Conservation (phyloP, 192 early-diverging fungal genomes). For the Mortierella alpina region DNA sequence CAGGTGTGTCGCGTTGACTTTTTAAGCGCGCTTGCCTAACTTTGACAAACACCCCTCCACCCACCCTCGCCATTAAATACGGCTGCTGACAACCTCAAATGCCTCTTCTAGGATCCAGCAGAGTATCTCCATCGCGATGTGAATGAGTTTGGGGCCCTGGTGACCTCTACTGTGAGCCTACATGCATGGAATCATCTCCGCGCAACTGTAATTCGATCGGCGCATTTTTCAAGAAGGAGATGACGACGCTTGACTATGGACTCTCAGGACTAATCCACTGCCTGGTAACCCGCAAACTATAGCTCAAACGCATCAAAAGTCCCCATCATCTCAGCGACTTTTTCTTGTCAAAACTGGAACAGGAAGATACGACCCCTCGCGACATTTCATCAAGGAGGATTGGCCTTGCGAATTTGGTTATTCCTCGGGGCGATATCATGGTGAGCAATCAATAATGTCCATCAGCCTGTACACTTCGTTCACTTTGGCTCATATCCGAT, state of each 20-base stretch:
- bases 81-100: neutral
- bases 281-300: neutral
- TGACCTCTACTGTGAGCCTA: slow-evolving; percentile 1
- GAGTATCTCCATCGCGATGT: slow-evolving; percentile 32
- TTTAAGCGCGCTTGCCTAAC: too few relatives aligned
- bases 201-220: slow-evolving; percentile 1
- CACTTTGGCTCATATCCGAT: too few relatives aligned
- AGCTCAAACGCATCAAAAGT: slow-evolving; percentile 37
- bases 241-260: too few relatives aligned
- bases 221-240: neutral
- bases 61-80: neutral
- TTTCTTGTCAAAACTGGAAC: slow-evolving; percentile 20
- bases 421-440: neutral
- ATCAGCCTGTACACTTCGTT: too few relatives aligned
- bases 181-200: slow-evolving; percentile 12
- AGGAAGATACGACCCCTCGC: neutral
- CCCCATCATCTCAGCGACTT: slow-evolving; percentile 31
- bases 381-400: neutral
- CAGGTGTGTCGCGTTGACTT: slow-evolving; percentile 16
- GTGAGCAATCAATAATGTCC: neutral
- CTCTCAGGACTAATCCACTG: too few relatives aligned
- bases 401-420: slow-evolving; percentile 21
- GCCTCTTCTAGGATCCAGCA: slow-evolving; percentile 17
- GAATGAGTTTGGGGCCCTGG: slow-evolving; percentile 9
- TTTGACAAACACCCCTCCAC: neutral